These are phyloP conservation scores for Cetradonia linearis DNA, from an alignment of 495 filamentous ascomycete species.

Conservation along the genomic window DNA sequence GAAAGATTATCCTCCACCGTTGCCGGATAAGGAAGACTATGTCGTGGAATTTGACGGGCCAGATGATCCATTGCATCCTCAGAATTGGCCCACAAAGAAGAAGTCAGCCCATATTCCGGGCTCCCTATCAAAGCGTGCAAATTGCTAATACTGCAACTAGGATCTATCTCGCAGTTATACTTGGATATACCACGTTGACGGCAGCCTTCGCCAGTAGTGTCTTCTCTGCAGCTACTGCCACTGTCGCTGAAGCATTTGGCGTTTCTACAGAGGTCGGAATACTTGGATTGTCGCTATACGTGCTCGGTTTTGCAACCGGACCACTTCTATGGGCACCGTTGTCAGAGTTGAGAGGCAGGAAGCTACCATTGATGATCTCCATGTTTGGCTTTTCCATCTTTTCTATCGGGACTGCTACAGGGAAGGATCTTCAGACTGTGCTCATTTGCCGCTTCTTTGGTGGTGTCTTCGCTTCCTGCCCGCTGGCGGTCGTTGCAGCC, in stretches of 20 bases:
- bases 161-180: conserved; percentile 55
- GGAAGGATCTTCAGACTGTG: conserved; percentile 73
- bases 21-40: conserved; percentile 70
- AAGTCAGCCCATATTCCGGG: too few relatives aligned
- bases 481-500: conserved; percentile 73
- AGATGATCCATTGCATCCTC: conserved; percentile 69
- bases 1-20: conserved; percentile 62
- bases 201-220: conserved; percentile 56
- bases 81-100: conserved; percentile 70
- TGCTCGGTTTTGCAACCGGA: conserved; percentile 52
- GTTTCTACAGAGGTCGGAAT: conserved; percentile 46
- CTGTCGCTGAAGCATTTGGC: conserved; percentile 39
- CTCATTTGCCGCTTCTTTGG: conserved; percentile 77
- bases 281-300: conserved; percentile 49
- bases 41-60: conserved; percentile 79
- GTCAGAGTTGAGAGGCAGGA: conserved; percentile 49
- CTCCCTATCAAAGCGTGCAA: too few relatives aligned
- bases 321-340: conserved; percentile 56
- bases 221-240: conserved; percentile 44
- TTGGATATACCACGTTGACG: conserved; percentile 62
- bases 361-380: conserved; percentile 56
- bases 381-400: conserved; percentile 78
- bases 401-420: conserved; percentile 56
- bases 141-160: conserved; percentile 21
- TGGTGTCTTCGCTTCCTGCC: conserved; percentile 64